Evolutionary conservation across 2,329 filamentous ascomycete genomes (phyloP), one percentile per base, ranked within the genome.

Genomic region (Penicillium fuscoglaucum): DNA sequence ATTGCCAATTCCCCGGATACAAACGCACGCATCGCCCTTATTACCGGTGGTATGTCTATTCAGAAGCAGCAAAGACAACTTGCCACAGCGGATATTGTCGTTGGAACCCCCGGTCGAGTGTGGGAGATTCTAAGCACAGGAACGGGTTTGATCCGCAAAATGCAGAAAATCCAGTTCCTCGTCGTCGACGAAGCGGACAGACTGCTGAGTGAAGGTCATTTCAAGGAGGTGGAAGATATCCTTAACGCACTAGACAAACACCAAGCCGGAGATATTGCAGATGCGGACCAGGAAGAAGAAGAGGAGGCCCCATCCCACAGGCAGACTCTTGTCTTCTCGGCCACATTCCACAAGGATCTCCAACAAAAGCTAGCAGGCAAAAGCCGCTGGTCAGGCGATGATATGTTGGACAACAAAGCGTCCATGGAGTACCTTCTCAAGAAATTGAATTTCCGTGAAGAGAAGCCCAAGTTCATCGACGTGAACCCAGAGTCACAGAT

Each of bases 121-220:
- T 99, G 95, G 95, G 95, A 99, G 72, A 87, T 99, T 6, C 85
- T 98, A 59, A 91, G 90, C 72, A 85, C 86, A 1, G 90, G 89
- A 45, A 83, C 84, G 12, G 86, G 87, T 6, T 75, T 96, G 24
- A 83, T 93, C 57, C 78, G 80, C 2, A 84, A 86, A 2, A 87
- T 99, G 68, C 88, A 87, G 70, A 77, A 84, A 50, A 88, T 96
- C 48, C 82, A 84, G 50, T 98, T 93, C 72, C 79, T 99, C 2
- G 91, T 98, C 0, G 83, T 99, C 1, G 95, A 99, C 67, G 95
- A 99, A 75, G 95, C 95, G 0, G 95, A 99, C 78, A 84, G 95
- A 52, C 81, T 99, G 19, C 83, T 99, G 61, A 95, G 91, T 52
- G 90, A 96, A 65, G 95, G 95, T 0, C 90, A 97, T 71, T 99